phyloP scores from a whole-genome alignment of 139 green algal genomes.

The Chlorella ohadii region DNA sequence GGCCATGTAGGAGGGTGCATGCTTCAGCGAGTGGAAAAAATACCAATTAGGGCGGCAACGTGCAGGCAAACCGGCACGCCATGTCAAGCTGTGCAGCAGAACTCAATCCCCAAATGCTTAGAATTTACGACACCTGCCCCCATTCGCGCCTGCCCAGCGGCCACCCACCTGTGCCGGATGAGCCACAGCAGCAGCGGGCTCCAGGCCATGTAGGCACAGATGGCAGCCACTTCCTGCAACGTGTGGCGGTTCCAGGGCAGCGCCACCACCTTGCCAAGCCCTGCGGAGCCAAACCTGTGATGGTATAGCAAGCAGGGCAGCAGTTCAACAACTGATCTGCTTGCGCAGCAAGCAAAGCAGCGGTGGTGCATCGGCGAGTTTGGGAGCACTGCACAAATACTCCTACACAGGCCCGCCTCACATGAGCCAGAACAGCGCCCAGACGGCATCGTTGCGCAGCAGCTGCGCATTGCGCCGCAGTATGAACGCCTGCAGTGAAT shows the following conservation, averaged over 20 bases:
- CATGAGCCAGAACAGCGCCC: conserved; percentile 3
- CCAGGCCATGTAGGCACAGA: neutral
- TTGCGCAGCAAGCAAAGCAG: too few species aligned
- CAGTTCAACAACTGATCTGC: neutral
- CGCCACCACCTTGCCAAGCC: neutral
- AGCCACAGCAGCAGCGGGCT: conserved; percentile 13
- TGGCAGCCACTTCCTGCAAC: neutral
- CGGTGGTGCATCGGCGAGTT: neutral
- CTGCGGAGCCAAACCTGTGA: neutral
- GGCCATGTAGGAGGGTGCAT: too few species aligned
- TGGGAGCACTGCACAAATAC: too few species aligned
- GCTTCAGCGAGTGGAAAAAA: too few species aligned
- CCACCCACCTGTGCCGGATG: conserved; percentile 11
- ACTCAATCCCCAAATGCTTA: too few species aligned
- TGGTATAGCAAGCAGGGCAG: too few species aligned
- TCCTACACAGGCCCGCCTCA: too few species aligned
- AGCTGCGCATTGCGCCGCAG: conserved; percentile 22
- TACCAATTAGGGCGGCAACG: too few species aligned
- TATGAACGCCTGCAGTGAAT: neutral
- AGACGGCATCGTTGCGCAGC: neutral
- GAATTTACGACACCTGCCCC: too few species aligned
- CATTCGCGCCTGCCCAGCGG: too few species aligned
- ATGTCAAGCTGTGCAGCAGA: too few species aligned
- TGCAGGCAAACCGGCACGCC: too few species aligned
- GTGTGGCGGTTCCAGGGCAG: neutral